Evolutionary conservation across 2,329 filamentous ascomycete species (phyloP), one percentile per base, ranked within the genome.

Genomic region (Fusarium bactridioides): DNA sequence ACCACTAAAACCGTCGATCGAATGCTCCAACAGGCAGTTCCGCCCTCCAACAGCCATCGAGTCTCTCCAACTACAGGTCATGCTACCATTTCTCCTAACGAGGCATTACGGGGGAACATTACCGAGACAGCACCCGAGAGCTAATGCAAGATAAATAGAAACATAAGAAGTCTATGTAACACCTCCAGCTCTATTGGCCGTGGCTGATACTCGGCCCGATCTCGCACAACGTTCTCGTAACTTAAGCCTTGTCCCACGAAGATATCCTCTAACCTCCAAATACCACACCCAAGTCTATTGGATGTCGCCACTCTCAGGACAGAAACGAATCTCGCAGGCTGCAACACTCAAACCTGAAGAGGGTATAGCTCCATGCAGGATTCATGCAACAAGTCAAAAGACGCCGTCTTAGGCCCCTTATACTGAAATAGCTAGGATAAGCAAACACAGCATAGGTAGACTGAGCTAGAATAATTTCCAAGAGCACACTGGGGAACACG

Each of bases 141-240:
- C 18, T 4, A 18, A 29, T 13, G 10, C 13, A 41, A 15, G 9
- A 25, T 18, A 37, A 48, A n/a, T 23, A 29, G 16, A 37, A 25
- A 13, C 19, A 50, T 16, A 38, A 29, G 35, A n/a, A 19, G 16
- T 21, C 25, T 15, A 7, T 19, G 9, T 33, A 27, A 21, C 13
- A 38, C 5, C 12, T 16, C 35, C 37, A 33, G 10, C 3, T 35
- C 0, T 3, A 27, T 31, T 38, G 21, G 29, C 18, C 10, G 21
- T 44, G 29, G 31, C 31, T 15, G 33, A 19, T 11, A 25, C 38
- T 69, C 66, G 57, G 66, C 11, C 64, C 66, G 64, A 58, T 53
- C 38, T 41, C 27, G 10, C 11, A 63, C n/a, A 45, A 23, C 43
- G 33, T 55, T 44, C 45, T 54, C 35, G n/a, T 58, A 41, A 23